Evolutionary conservation across 257 asterid species (phyloP), one percentile per base, ranked within the genome.

Genomic region (Capsicum pubescens): DNA sequence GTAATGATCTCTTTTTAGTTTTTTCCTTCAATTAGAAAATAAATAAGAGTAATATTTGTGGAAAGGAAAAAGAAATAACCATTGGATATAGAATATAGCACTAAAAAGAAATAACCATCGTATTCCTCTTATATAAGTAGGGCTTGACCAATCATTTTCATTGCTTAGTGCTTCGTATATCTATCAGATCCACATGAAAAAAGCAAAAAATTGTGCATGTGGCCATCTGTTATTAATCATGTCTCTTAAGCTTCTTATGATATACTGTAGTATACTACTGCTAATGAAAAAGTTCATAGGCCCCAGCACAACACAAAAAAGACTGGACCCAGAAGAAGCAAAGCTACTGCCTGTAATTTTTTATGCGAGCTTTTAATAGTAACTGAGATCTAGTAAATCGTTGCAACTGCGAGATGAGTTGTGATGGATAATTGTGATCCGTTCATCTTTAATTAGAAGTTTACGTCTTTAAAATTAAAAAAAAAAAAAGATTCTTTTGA

Each of bases 171-270:
- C 50, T 16, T 13, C 8, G 8, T 74, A 48, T 48, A 39, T 16
- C 4, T 50, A 19, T 74, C 81, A 74, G 61, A 74, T 74, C 61
- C 81, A 74, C 60, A 74, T 50, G 19, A 50, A 50, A 46, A 74
- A 74, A 74, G 61, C 7, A 4, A 50, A 74, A 74, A 74, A 50
- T 60, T 13, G 8, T 48, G 61, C 80, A 72, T 19, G 80, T 72
- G 58, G 7, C 59, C 14, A 72, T 46, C 80, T 72, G 59, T 19
- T 14, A 12, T 6, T 19, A 72, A 72, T 72, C 77, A 68, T 68
- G 3, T 4, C 44, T 39, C 44, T 39, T 39, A 39, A 39, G 44
- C 44, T 39, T 39, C 44, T 39, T 39, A 39, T 32, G 19, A 9
- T 26, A 26, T 26, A 26, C 32, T 26, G 32, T 26, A 26, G 32